These are phyloP conservation scores for Andrographis paniculata DNA, from an alignment of 305 asterid species.

Conservation along the genomic window DNA sequence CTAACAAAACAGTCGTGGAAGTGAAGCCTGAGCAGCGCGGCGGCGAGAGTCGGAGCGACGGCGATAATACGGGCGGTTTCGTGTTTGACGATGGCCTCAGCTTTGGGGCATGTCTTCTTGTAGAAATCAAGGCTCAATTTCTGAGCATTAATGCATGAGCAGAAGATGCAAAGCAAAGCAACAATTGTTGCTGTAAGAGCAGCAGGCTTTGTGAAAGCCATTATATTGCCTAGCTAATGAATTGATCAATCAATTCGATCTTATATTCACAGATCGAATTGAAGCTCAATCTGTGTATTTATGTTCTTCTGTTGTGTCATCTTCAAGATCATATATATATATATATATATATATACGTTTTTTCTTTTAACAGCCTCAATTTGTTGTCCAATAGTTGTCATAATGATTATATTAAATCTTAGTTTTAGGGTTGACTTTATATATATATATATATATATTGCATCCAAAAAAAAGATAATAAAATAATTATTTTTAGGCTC, in stretches of 20 bases:
- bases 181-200: slow-evolving; percentile 11
- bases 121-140: slow-evolving; percentile 30
- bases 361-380: background rate
- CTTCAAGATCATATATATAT: no score
- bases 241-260: no score
- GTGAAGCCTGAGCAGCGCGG: slow-evolving; percentile 51
- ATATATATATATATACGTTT: no score
- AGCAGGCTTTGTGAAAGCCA: slow-evolving; percentile 30
- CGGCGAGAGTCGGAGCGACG: slow-evolving; percentile 39
- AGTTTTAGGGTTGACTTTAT: background rate
- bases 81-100: slow-evolving; percentile 30
- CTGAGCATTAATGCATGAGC: slow-evolving; percentile 30
- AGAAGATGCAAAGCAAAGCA: slow-evolving; percentile 21
- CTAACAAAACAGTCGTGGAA: slow-evolving; percentile 61
- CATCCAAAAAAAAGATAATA: no score
- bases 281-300: no score
- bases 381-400: background rate
- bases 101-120: slow-evolving; percentile 38
- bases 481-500: no score
- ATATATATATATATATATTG: no score
- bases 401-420: background rate
- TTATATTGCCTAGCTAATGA: slow-evolving; percentile 1
- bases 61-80: slow-evolving; percentile 28
- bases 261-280: no score
- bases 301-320: no score